Percentiles rank a stretch among this genome's conserved stretches.
Evolutionary conservation across 2,329 filamentous ascomycete genomes (phyloP).

Genomic region (Xylariaceae sp.): DNA sequence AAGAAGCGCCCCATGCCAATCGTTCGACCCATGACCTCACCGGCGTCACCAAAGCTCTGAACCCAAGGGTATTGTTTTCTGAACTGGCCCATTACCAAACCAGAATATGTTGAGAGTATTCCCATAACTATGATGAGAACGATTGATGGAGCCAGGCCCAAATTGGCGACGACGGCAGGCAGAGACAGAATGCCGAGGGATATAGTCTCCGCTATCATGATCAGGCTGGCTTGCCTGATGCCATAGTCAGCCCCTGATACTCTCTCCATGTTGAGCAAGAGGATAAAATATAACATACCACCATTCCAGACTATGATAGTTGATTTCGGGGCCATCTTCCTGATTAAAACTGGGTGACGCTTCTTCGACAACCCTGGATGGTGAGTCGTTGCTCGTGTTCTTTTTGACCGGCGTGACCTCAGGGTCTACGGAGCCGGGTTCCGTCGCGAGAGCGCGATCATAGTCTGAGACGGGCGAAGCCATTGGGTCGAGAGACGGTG

Average conservation of each 20-base stretch:
- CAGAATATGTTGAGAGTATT: conserved; percentile 62
- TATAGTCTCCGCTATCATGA: conserved; percentile 41
- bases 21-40: conserved; percentile 47
- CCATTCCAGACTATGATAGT: background rate
- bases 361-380: background rate
- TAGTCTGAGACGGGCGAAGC: background rate
- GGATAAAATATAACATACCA: background rate
- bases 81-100: conserved; percentile 59
- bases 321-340: conserved; percentile 1
- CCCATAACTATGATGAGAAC: conserved; percentile 64
- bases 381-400: background rate
- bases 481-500: background rate
- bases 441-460: background rate
- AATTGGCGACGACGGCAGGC: conserved; percentile 66
- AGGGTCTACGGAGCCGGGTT: background rate
- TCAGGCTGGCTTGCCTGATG: conserved; percentile 39
- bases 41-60: conserved; percentile 62
- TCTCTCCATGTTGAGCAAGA: background rate
- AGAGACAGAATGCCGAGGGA: conserved; percentile 62
- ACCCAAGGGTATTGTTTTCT: conserved; percentile 66
- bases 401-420: background rate
- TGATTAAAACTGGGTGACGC: background rate
- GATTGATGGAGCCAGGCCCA: conserved; percentile 70
- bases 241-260: background rate
- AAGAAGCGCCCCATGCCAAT: conserved; percentile 48